Base-by-base conservation (phyloP, 139 green algal genomes). In the Haematococcus sp. region DNA sequence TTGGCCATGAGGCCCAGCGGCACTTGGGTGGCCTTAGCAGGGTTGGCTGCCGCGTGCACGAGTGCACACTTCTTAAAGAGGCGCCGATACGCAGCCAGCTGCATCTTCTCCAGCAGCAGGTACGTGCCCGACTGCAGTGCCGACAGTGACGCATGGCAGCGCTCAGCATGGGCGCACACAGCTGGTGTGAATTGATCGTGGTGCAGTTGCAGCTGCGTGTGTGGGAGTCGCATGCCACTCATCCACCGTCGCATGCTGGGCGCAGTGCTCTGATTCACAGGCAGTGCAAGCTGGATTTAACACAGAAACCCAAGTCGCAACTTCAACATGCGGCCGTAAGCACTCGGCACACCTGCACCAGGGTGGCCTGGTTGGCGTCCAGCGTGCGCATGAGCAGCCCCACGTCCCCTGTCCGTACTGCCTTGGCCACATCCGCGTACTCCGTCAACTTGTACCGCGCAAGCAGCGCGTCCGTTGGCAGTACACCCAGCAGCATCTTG, bases 21-120 rank as follows among this genome's bases (percentile, higher is more conserved):
- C 67, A 86, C 31, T 61, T 86, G 80, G 20, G 68, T 68, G 2
- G 80, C 66, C 68, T 86, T 86, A 16, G 67, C 71, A 1, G 80
- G 80, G 43, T 78, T 77, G 13, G 34, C 28, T 59, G 64, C 56
- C 25, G 75, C 75, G 25, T 76, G 74, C 19, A 75, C 3, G 2
- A 80, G 25, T 22, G 74, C 74, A 64, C 63, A 77, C 75, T 81
- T 85, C 16, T 71, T 63, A 22, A 86, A 71, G 25, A 86, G 69
- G 22, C 76, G 35, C 30, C 81, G 60, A 34, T 77, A 71, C 16
- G 61, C 56, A 19, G 78, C 54, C 32, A 83, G 68, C 76, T 82
- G 73, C 68, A 86, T 69, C 63, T 77, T 80, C 73, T 86, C 81
- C 49, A 86, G 69, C 63, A 86, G 73, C 63, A 86, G 73, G 76